phyloP scores from a whole-genome alignment of 106 monocot genomes.

The Posidonia australis region DNA sequence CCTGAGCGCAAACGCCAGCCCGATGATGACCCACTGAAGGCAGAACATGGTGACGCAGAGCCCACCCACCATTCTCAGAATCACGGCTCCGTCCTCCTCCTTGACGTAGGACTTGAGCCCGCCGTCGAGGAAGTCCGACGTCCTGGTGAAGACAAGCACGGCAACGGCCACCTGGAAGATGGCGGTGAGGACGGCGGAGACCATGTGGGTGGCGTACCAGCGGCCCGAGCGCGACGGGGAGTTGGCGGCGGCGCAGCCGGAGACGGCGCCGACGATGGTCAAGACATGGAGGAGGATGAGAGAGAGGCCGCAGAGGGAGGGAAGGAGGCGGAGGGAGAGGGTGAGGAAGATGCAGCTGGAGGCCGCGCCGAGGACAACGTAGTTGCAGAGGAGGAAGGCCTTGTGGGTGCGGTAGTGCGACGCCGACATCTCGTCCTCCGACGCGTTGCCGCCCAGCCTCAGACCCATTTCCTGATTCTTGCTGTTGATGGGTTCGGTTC shows the following conservation, averaged over 20 bases:
- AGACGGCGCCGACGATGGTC: constrained; percentile 55
- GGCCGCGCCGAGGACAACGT: constrained; percentile 70
- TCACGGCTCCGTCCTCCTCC: constrained; percentile 56
- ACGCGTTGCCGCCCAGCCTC: too few species aligned
- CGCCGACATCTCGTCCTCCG: constrained; percentile 10
- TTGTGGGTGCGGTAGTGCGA: constrained; percentile 49
- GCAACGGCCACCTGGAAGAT: constrained; percentile 83
- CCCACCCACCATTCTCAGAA: constrained; percentile 71
- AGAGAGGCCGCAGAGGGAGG: constrained; percentile 59
- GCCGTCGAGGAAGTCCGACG: constrained; percentile 47
- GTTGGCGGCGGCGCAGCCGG: constrained; percentile 37
- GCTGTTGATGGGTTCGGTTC: too few species aligned
- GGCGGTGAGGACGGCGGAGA: constrained; percentile 64
- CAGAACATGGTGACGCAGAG: constrained; percentile 61
- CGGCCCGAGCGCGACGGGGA: constrained; percentile 22
- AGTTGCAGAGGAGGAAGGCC: constrained; percentile 68
- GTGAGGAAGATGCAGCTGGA: constrained; percentile 86
- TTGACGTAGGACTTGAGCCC: constrained; percentile 65
- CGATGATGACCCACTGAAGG: constrained; percentile 68
- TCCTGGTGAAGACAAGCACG: constrained; percentile 51
- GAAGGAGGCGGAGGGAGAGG: constrained; percentile 88
- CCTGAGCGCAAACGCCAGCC: constrained; percentile 61
- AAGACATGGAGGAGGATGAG: constrained; percentile 77
- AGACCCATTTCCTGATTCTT: too few species aligned
- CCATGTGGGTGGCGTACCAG: constrained; percentile 82